A percentile compares a stretch with the other conserved stretches of the same genome.
These are phyloP conservation scores for Arctium minus DNA, from an alignment of 129 eudicot species.

Conservation along the genomic window DNA sequence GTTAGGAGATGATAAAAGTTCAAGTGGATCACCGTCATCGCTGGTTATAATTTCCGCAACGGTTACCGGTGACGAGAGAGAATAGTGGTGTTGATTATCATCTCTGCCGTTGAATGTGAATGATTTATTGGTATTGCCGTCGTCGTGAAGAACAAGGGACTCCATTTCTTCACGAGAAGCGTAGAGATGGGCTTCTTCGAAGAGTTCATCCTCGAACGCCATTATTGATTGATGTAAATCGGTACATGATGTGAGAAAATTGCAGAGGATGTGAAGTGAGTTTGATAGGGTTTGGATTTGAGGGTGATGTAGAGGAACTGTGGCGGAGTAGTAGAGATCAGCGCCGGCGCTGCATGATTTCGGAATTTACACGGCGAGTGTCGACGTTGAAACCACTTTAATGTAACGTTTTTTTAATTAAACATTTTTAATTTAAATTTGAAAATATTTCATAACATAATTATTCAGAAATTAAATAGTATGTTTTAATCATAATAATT, in stretches of 20 bases:
- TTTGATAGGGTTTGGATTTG: not conserved
- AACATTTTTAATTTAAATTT: too few species aligned
- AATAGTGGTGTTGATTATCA: not conserved
- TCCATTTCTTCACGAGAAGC: slow-evolving; percentile 17
- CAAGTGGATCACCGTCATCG: not conserved
- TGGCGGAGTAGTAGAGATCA: slow-evolving; percentile 25
- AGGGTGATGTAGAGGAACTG: not conserved
- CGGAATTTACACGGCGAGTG: not conserved
- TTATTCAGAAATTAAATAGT: too few species aligned
- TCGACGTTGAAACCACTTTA: not conserved
- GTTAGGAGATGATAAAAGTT: not conserved
- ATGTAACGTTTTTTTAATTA: too few species aligned
- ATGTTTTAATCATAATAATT: too few species aligned
- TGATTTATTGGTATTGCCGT: not conserved
- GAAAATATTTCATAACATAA: too few species aligned
- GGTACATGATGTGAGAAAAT: slow-evolving; percentile 1
- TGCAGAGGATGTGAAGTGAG: not conserved
- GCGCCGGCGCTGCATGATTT: slow-evolving; percentile 3
- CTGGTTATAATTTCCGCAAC: slow-evolving; percentile 6
- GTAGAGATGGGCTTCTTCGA: not conserved
- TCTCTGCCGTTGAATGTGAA: slow-evolving; percentile 10
- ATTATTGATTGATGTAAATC: slow-evolving; percentile 20
- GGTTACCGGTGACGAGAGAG: slow-evolving; percentile 31
- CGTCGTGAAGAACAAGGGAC: slow-evolving; percentile 16
- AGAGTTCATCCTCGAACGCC: not conserved